Evolutionary conservation across 2,329 filamentous ascomycete genomes (phyloP), one percentile per base, ranked within the genome.

Genomic region (Epicoccum sorghinum): DNA sequence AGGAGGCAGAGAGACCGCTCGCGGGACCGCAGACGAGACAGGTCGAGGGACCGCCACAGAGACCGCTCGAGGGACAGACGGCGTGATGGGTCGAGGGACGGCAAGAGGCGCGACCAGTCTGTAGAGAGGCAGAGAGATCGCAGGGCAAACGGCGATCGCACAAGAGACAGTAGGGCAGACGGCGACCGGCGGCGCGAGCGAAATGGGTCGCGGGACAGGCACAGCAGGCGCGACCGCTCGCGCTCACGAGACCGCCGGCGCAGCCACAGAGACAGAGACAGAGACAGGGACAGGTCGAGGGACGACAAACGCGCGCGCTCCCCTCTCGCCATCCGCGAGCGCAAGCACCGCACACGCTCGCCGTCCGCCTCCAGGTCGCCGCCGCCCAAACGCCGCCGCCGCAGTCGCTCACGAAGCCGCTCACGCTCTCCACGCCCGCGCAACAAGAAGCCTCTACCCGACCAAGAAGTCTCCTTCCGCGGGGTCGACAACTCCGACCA

Each of bases 391-490:
- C 73, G 71, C 47, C 67, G 64, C 38, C 70, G 69, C 39, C 68
- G 62, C 29, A 70, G 52, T 36, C 58, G 62, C 52, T 66, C 61
- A 37, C 63, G 55, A 29, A 68, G 70, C 47, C 78, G 81, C 24
- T 77, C 79, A 50, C 71, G 77, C 29, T 74, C 77, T 44, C 74
- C 80, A 59, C 65, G 75, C 33, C 68, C 74, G 25, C 71, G 75
- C 60, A 68, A 76, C 37, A 71, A 77, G 54, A 74, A 75, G 47
- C 73, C 79, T 42, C 73, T 79, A 32, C 78, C 77, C 49, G 77
- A 76, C 36, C 80, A 81, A 69, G 76, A 73, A 37, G 73, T 79
- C 7, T 77, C 77, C 24, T 81, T 79, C 69, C 68, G 68, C 35
- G 72, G 72, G 33, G 59, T 67, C 32, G 70, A 73, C 47, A 61